phyloP scores from a whole-genome alignment of 495 filamentous ascomycete species.

The Penicillium soppii region DNA sequence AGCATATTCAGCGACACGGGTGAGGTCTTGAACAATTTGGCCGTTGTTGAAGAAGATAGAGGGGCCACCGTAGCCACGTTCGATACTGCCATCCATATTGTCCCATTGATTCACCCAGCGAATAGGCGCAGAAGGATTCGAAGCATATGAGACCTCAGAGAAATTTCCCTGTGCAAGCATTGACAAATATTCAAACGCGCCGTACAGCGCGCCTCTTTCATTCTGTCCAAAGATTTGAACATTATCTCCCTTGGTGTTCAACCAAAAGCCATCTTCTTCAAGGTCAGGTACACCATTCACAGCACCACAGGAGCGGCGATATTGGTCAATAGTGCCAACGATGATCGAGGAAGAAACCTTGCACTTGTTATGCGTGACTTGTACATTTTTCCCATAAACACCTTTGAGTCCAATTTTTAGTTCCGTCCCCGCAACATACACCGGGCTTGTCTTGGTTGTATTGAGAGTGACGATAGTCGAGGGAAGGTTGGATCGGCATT shows the following conservation, averaged over 20 bases:
- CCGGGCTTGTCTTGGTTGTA: constrained; percentile 48
- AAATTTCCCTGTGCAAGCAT: constrained; percentile 62
- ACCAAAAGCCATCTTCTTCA: constrained; percentile 63
- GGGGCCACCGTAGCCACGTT: constrained; percentile 65
- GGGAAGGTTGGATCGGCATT: constrained; percentile 38
- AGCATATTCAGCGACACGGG: constrained; percentile 60
- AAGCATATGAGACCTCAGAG: constrained; percentile 48
- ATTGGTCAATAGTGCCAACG: constrained; percentile 58
- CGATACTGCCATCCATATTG: constrained; percentile 68
- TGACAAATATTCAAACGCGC: constrained; percentile 67
- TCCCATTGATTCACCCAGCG: constrained; percentile 77
- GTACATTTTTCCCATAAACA: constrained; percentile 49
- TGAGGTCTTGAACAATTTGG: constrained; percentile 53
- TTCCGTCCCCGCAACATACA: constrained; percentile 59
- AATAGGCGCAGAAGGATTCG: constrained; percentile 61
- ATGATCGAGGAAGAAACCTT: constrained; percentile 40
- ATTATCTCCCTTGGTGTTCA: constrained; percentile 41
- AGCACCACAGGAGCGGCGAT: constrained; percentile 37
- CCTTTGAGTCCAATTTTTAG: constrained; percentile 55
- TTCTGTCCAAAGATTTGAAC: constrained; percentile 66
- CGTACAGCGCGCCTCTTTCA: constrained; percentile 67
- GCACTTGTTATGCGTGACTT: constrained; percentile 28
- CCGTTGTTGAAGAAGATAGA: constrained; percentile 69
- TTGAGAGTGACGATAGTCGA: constrained; percentile 56
- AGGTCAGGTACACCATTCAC: constrained; percentile 40